These are phyloP conservation scores for Trichocladium uniseriatum DNA, from an alignment of 495 filamentous ascomycete species.

Conservation along the genomic window DNA sequence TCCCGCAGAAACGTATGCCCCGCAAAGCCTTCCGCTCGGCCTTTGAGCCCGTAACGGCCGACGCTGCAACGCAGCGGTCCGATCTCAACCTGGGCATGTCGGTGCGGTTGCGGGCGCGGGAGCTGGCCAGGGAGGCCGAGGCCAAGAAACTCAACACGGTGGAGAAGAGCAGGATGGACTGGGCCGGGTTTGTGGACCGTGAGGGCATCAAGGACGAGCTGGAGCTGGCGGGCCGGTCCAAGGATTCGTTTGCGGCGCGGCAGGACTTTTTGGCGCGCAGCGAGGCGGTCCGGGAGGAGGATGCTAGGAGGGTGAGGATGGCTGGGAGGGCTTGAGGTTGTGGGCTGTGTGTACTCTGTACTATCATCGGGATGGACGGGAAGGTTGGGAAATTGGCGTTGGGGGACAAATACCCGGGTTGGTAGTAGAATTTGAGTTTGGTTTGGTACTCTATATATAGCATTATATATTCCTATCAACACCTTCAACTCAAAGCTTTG, in stretches of 20 bases:
- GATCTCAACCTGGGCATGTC: constrained; percentile 44
- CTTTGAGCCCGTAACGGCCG: constrained; percentile 63
- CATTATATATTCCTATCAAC: background rate
- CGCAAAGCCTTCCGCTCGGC: constrained; percentile 62
- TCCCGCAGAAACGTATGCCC: constrained; percentile 46
- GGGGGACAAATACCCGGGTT: background rate
- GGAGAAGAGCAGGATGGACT: constrained; percentile 90
- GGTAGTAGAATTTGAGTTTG: background rate
- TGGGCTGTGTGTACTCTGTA: background rate
- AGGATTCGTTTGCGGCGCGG: constrained; percentile 68
- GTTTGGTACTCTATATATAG: too few relatives aligned
- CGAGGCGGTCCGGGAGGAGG: constrained; percentile 67
- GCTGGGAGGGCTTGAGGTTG: constrained; percentile 34
- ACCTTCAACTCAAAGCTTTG: constrained; percentile 14
- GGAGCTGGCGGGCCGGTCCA: constrained; percentile 70
- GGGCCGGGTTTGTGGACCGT: constrained; percentile 87
- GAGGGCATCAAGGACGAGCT: constrained; percentile 90
- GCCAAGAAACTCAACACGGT: constrained; percentile 90
- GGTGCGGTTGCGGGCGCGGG: constrained; percentile 30
- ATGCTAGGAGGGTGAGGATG: constrained; percentile 54
- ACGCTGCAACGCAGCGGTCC: constrained; percentile 33
- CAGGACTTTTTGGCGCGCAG: constrained; percentile 86
- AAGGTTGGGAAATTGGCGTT: background rate
- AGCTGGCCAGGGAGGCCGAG: constrained; percentile 35
- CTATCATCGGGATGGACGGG: background rate